Percentiles rank a stretch among this genome's conserved stretches.
Evolutionary conservation across 495 filamentous ascomycete species (phyloP).

Genomic region (Aspergillus taichungensis): DNA sequence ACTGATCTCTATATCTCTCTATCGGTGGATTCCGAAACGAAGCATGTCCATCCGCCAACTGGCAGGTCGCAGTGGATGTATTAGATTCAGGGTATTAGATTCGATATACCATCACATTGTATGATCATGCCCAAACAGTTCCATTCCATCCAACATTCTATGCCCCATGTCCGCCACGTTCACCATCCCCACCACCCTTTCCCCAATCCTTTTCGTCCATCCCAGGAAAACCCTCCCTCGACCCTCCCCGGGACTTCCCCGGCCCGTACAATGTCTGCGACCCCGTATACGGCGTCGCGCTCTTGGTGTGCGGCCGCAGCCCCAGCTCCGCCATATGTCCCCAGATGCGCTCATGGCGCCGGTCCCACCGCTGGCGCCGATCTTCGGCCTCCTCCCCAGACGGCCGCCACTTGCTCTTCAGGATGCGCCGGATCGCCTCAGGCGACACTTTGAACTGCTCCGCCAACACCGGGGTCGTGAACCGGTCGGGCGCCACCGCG

Average conservation of each 20-base stretch:
- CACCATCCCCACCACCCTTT: no score
- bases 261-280: slow-evolving; percentile 18
- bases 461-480: slow-evolving; percentile 66
- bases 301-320: slow-evolving; percentile 39
- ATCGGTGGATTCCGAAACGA: no score
- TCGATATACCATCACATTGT: no score
- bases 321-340: slow-evolving; percentile 62
- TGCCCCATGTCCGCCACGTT: no score
- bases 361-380: slow-evolving; percentile 65
- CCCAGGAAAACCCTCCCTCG: not conserved
- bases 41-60: no score
- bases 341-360: slow-evolving; percentile 72
- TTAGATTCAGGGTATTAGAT: no score
- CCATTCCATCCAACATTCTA: no score
- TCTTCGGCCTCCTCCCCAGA: slow-evolving; percentile 49
- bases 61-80: no score
- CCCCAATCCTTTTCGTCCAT: not conserved
- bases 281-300: slow-evolving; percentile 16
- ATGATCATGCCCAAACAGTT: no score
- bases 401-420: slow-evolving; percentile 77
- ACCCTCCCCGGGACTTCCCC: no score
- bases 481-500: slow-evolving; percentile 60
- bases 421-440: slow-evolving; percentile 77
- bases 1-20: no score
- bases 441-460: slow-evolving; percentile 74